Conservation (phyloP, 2,329 filamentous ascomycete species). For the Talaromyces sp. region DNA sequence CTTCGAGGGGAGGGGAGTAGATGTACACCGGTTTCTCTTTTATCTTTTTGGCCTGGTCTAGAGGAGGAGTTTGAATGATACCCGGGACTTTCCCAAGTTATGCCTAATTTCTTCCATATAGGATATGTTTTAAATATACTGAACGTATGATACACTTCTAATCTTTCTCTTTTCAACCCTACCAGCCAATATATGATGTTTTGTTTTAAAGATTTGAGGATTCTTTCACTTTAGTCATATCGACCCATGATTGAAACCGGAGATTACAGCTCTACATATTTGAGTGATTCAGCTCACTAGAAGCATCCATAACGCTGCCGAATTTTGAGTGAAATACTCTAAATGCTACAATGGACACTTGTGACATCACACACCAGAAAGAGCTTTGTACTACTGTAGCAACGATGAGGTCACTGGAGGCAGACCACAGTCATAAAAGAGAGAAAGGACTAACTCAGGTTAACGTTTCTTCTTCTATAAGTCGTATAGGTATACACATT, state of each 20-base stretch:
- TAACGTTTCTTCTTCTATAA: too few relatives aligned
- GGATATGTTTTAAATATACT: not conserved
- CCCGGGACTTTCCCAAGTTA: slow-evolving; percentile 6
- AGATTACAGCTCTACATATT: not conserved
- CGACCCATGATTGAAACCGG: too few relatives aligned
- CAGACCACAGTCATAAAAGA: not conserved
- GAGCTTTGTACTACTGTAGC: not conserved
- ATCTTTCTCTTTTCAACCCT: not conserved
- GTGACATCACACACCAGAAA: not conserved
- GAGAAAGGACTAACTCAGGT: too few relatives aligned
- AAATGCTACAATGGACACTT: not conserved
- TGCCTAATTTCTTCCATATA: not conserved
- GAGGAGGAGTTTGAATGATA: slow-evolving; percentile 13
- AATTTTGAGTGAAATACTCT: not conserved
- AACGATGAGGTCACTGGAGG: not conserved
- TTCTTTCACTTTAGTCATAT: too few relatives aligned
- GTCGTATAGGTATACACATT: not conserved
- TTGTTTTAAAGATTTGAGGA: too few relatives aligned
- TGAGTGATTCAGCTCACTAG: not conserved
- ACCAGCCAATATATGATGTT: not conserved
- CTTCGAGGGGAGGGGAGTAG: slow-evolving; percentile 37
- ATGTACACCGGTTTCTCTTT: slow-evolving; percentile 23
- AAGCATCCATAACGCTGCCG: not conserved
- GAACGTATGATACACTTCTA: not conserved
- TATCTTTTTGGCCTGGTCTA: too few relatives aligned